phyloP scores from a whole-genome alignment of 1,284 basidiomycete genomes.

The Trichosporon sp. region DNA sequence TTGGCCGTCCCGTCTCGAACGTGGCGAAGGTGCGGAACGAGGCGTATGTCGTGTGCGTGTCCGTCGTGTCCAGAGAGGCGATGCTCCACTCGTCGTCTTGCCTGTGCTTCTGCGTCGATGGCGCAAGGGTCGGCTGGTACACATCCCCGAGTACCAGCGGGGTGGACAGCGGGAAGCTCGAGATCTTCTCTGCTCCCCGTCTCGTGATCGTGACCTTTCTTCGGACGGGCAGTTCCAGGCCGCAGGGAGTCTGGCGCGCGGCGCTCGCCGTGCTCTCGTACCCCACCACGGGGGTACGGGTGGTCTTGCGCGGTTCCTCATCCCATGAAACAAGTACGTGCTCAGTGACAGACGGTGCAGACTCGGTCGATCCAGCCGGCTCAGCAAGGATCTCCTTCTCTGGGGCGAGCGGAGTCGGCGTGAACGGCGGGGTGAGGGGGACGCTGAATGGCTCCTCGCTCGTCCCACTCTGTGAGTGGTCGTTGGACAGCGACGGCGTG shows the following conservation, averaged over 20 bases:
- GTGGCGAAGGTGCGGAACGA: neutral
- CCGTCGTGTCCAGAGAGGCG: neutral
- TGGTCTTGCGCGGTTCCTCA: neutral
- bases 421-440: neutral
- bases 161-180: neutral
- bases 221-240: neutral
- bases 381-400: neutral
- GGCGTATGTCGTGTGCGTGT: neutral
- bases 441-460: neutral
- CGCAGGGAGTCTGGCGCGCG: neutral
- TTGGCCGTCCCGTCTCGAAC: neutral
- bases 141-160: slow-evolving; percentile 2
- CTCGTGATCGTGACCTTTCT: neutral
- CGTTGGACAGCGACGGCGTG: slow-evolving; percentile 4
- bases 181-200: neutral
- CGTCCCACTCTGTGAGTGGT: neutral
- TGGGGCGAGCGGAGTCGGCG: neutral
- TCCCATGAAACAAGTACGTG: no score
- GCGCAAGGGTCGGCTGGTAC: neutral
- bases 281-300: neutral
- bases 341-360: no score
- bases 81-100: neutral
- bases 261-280: neutral
- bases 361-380: neutral
- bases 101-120: neutral